These are phyloP conservation scores for Tilletia setariae DNA, from an alignment of 1,284 basidiomycete genomes.

Conservation along the genomic window DNA sequence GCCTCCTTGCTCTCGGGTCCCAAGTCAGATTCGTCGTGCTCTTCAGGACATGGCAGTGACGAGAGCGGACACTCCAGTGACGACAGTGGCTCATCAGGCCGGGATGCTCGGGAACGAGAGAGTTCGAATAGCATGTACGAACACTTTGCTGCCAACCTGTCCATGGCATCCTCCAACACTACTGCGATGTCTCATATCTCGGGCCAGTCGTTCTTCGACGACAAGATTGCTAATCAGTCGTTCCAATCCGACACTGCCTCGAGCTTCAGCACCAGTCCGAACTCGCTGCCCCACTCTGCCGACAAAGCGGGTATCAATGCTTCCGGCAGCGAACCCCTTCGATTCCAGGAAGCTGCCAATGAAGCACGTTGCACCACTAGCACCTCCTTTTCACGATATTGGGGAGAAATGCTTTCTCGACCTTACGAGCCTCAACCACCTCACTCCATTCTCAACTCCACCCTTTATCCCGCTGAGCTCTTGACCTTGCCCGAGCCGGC, in stretches of 20 bases:
- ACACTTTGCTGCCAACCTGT: conserved; percentile 10
- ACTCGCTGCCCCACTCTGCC: background rate
- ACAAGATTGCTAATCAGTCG: conserved; percentile 13
- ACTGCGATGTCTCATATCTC: conserved; percentile 14
- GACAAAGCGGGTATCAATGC: background rate
- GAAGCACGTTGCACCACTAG: background rate
- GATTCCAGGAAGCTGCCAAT: background rate
- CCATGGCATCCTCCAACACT: conserved; percentile 11
- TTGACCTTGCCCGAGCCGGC: conserved; percentile 19
- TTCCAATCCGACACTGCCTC: conserved; percentile 5
- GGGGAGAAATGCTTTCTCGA: background rate
- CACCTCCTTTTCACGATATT: background rate
- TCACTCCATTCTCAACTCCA: conserved; percentile 42
- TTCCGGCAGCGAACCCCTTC: background rate
- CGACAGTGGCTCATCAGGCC: background rate
- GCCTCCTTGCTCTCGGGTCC: background rate
- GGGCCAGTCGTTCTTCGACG: conserved; percentile 10
- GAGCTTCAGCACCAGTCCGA: conserved; percentile 9
- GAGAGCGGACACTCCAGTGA: background rate
- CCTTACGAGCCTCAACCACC: conserved; percentile 33
- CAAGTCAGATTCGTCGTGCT: conserved; percentile 3
- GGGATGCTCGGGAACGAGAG: background rate
- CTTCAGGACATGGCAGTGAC: background rate
- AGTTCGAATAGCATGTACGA: conserved; percentile 11
- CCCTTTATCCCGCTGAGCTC: conserved; percentile 38